Evolutionary conservation across 371 early-diverging fungal species (phyloP), one percentile per base, ranked within the genome.

Genomic region (Umbelopsis sp.): DNA sequence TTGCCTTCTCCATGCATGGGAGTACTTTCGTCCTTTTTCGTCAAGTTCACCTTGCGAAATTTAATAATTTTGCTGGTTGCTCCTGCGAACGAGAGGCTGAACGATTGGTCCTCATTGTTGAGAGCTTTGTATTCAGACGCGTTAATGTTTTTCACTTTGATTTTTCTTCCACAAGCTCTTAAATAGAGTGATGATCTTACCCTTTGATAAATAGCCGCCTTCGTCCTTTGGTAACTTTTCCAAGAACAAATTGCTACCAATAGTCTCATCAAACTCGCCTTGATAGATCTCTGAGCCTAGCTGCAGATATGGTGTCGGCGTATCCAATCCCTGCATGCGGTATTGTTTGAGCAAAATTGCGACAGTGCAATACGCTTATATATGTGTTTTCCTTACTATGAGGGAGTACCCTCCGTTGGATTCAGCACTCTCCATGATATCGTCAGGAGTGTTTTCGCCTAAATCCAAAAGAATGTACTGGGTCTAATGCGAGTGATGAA

Each of bases 181-280:
- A 22, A 1, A 7, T 11, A 22, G 25, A 25, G 1, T 29, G 6
- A 35, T 35, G 4, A 11, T 4, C 29, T 5, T 57, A 57, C 18
- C 29, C 12, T 29, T 35, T 12, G 12, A 7, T 12, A 41, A 4
- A 12, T 41, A 41, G 41, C 12, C 41, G 57, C 35, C 35, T 35
- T 35, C 57, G n/a, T 12, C 18, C 11, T 35, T 57, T 1, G 57
- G 57, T 12, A 57, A 37, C 29, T 35, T 57, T 35, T 57, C 57
- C 57, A 77, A 81, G 18, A 81, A 68, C 46, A 81, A 9, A 50
- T 81, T 77, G n/a, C 78, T 76, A 11, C 77, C 79, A 22, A 77
- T 62, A 7, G 72, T 50, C 22, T 44, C 41, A 65, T 78, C 82
- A 48, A 69, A 57, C n/a, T 68, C 41, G 10, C 82, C 82, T 63